These are phyloP conservation scores for Orobanche coerulescens DNA, from an alignment of 257 asterid genomes.

Conservation along the genomic window DNA sequence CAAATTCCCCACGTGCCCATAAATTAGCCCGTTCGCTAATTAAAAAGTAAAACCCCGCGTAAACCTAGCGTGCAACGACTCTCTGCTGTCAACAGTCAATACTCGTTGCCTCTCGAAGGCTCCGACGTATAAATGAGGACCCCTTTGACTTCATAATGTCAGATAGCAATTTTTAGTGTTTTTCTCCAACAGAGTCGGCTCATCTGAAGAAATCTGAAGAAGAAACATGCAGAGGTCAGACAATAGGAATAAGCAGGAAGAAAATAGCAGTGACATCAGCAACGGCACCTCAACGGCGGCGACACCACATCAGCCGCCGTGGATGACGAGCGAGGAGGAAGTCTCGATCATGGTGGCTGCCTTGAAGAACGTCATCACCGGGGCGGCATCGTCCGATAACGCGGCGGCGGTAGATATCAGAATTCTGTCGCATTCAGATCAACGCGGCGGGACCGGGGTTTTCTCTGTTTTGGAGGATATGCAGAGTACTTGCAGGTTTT, in stretches of 20 bases:
- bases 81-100: conserved; percentile 35
- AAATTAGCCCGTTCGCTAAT: background rate
- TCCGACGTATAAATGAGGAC: conserved; percentile 21
- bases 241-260: conserved; percentile 34
- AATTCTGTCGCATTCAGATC: too few species aligned
- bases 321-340: conserved; percentile 46
- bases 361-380: conserved; percentile 46
- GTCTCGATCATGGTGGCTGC: conserved; percentile 62
- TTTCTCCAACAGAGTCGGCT: conserved; percentile 8
- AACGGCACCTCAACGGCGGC: conserved; percentile 4
- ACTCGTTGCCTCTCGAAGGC: background rate
- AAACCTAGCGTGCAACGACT: conserved; percentile 23
- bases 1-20: conserved; percentile 36
- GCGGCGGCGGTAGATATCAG: background rate
- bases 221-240: conserved; percentile 47
- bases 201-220: background rate
- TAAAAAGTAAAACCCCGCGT: conserved; percentile 34
- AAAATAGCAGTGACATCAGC: background rate
- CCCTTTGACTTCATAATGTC: conserved; percentile 35
- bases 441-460: conserved; percentile 8
- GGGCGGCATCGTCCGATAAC: conserved; percentile 1
- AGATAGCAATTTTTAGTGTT: too few species aligned
- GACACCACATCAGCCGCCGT: conserved; percentile 11
- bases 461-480: conserved; percentile 32
- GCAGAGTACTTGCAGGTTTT: conserved; percentile 48